Evolutionary conservation across 768 basidiomycete genomes (phyloP), one percentile per base, ranked within the genome.

Genomic region (Paxillus rubicundulus): DNA sequence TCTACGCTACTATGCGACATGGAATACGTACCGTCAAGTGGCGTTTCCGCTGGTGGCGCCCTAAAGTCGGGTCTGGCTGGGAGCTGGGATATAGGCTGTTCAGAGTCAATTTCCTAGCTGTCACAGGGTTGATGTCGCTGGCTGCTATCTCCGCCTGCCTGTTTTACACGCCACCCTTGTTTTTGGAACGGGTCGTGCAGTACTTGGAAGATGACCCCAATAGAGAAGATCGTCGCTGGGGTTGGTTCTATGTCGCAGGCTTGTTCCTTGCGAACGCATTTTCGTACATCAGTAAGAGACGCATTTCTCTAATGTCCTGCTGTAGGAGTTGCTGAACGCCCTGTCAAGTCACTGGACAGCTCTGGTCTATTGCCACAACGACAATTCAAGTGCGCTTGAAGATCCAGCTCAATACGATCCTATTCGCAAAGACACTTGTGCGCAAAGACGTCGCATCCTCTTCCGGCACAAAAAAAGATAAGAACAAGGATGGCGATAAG

Each of bases 401-500:
- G 44, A 77, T 86, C 32, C 89, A 93, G 62, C 75, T 95, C 43
- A 92, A 92, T 70, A 84, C 89, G n/a, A 78, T 85, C 49, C 74
- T 95, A 5, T 94, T 89, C 65, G 82, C 83, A 17, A 95, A 95
- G 72, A 93, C 90, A 0, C 80, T 94, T 14, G 81, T 89, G 13
- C 82, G 92, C 43, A 94, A 95, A 69, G 89, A 92, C 57, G 73
- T 88, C 21, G 90, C 89, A 1, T 87, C 86, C 3, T 81, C 84
- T n/a, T 66, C 80, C 8, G 66, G 70, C 4, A 42, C 70, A 7
- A 47, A 59, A 7, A 47, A 59, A 4, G 58, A 69, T 9, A 60
- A 62, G 4, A 59, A 65, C 4, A 62, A 59, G 43, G 62, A 65
- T 12, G 57, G 58, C 1, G 55, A 57, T 43, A 55, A 61, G 39